These are phyloP conservation scores for Fraxinus floribunda DNA, from an alignment of 305 asterid genomes.

Conservation along the genomic window DNA sequence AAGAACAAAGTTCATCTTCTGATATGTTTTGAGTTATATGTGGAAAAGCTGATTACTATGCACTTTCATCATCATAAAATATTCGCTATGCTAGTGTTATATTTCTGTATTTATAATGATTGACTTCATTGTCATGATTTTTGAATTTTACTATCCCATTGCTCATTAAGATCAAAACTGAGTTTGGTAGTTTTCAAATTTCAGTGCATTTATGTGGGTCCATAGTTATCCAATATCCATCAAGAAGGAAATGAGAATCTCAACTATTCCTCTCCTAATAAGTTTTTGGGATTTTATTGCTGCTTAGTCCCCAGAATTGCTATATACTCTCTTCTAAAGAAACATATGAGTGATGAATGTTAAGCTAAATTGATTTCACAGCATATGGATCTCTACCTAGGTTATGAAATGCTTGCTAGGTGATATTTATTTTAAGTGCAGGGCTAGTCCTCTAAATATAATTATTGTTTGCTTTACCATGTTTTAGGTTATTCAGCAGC, in stretches of 20 bases:
- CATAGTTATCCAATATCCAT: background rate
- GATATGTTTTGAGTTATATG: background rate
- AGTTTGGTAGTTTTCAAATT: background rate
- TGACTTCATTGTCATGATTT: background rate
- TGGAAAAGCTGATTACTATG: background rate
- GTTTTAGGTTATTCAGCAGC: conserved; percentile 88
- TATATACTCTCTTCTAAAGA: conserved; percentile 1
- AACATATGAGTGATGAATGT: conserved; percentile 5
- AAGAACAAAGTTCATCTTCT: background rate
- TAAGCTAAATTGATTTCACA: conserved; percentile 8
- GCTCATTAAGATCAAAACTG: background rate
- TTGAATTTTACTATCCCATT: background rate
- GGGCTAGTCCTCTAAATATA: background rate
- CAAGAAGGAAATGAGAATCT: background rate
- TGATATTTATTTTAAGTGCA: background rate
- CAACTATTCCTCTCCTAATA: background rate
- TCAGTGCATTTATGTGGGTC: background rate
- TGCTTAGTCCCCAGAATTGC: background rate
- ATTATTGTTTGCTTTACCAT: conserved; percentile 15
- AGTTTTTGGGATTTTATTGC: background rate
- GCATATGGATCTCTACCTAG: conserved; percentile 9
- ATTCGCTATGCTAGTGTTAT: background rate
- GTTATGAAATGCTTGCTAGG: conserved; percentile 8
- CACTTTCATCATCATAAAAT: background rate
- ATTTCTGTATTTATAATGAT: background rate